phyloP scores from a whole-genome alignment of 2,329 filamentous ascomycete genomes.

The Dissoconium aciculare region DNA sequence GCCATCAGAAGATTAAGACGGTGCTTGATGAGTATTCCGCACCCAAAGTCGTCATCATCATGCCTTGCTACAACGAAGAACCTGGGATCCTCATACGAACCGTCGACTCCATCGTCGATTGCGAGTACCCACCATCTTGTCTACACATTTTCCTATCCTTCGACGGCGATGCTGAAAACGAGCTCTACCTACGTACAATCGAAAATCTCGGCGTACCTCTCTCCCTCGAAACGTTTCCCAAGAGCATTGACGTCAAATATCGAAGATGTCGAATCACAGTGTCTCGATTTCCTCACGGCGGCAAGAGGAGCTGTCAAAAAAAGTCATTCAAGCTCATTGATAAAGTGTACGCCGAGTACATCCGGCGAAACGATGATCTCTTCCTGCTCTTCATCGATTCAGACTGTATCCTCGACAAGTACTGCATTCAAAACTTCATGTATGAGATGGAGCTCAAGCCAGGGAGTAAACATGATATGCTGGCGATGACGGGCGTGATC shows the following conservation, averaged over 20 bases:
- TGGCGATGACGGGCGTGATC: constrained; percentile 95
- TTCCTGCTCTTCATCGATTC: constrained; percentile 97
- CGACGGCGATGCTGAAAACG: constrained; percentile 77
- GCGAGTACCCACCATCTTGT: constrained; percentile 82
- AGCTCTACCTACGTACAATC: constrained; percentile 75
- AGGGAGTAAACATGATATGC: constrained; percentile 78
- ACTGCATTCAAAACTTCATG: constrained; percentile 93
- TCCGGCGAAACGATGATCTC: constrained; percentile 75
- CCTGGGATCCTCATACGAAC: constrained; percentile 72
- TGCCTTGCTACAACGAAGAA: constrained; percentile 92
- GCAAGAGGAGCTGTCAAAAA: constrained; percentile 89
- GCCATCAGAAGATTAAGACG: constrained; percentile 66
- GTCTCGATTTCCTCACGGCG: constrained; percentile 82
- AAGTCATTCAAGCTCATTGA: constrained; percentile 85
- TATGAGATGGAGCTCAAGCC: constrained; percentile 98
- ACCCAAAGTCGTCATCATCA: constrained; percentile 87
- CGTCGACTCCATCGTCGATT: constrained; percentile 80
- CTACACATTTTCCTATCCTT: constrained; percentile 93
- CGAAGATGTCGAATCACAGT: constrained; percentile 72
- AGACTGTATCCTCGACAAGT: constrained; percentile 80
- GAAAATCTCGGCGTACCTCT: constrained; percentile 70
- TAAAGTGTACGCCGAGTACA: constrained; percentile 75
- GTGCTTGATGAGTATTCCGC: constrained; percentile 72
- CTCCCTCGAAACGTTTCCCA: constrained; percentile 62
- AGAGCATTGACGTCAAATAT: constrained; percentile 81